Evolutionary conservation across 805 yeast species (phyloP).

Genomic region (Vanderwaltozyma yarrowii): DNA sequence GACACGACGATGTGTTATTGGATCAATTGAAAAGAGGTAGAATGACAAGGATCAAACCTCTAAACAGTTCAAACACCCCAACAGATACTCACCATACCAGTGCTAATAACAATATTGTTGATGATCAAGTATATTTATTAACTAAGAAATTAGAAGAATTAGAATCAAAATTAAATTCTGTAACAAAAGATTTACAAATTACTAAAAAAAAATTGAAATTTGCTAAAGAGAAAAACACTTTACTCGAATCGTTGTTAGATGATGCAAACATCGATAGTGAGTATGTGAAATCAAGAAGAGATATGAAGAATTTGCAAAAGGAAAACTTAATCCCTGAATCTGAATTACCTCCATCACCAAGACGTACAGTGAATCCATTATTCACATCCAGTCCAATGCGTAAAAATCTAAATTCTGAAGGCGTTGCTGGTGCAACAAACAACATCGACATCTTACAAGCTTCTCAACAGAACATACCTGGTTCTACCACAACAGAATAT

Average conservation of each 20-base stretch:
- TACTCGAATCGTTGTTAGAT: conserved; percentile 23
- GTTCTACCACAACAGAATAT: conserved; percentile 6
- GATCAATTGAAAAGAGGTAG: conserved; percentile 14
- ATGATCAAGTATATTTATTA: conserved; percentile 14
- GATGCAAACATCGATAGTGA: conserved; percentile 27
- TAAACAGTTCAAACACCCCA: too few species aligned
- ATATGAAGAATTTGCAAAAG: conserved; percentile 24
- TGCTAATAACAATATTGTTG: conserved; percentile 1
- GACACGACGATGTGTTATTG: conserved; percentile 21
- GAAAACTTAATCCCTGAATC: conserved; percentile 23
- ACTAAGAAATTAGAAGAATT: conserved; percentile 10
- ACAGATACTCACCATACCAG: too few species aligned
- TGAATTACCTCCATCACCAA: conserved; percentile 26
- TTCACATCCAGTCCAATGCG: conserved; percentile 28
- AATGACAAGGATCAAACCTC: neutral
- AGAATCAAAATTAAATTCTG: conserved; percentile 6
- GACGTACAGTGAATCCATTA: conserved; percentile 19
- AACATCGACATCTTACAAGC: too few species aligned
- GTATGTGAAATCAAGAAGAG: conserved; percentile 25
- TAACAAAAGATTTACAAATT: conserved; percentile 12
- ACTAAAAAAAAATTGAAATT: conserved; percentile 20
- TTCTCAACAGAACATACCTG: conserved; percentile 4
- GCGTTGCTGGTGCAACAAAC: neutral
- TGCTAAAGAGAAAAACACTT: conserved; percentile 22
- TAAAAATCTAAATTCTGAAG: neutral